phyloP scores from a whole-genome alignment of 192 early-diverging fungal genomes.

The Backusella psychrophila region DNA sequence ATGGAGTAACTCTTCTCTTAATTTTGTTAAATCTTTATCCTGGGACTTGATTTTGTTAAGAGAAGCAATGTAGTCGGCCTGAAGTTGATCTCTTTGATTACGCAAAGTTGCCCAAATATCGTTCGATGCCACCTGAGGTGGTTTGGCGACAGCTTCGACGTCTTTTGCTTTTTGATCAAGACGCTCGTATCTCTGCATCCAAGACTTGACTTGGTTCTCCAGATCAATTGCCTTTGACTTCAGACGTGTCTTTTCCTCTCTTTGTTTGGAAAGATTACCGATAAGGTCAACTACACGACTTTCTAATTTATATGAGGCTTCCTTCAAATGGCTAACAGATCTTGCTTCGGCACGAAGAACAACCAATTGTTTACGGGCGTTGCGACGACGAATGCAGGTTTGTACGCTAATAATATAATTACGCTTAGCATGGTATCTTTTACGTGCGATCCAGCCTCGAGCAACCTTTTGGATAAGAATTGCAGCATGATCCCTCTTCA shows the following conservation, averaged over 20 bases:
- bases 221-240: slow-evolving; percentile 24
- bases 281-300: slow-evolving; percentile 96
- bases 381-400: slow-evolving; percentile 72
- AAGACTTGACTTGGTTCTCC: slow-evolving; percentile 61
- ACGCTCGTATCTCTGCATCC: slow-evolving; percentile 75
- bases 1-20: slow-evolving; percentile 52
- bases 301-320: slow-evolving; percentile 92
- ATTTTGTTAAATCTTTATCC: slow-evolving; percentile 63
- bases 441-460: slow-evolving; percentile 66
- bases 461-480: slow-evolving; percentile 72
- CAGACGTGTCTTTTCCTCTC: slow-evolving; percentile 66
- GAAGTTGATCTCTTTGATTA: slow-evolving; percentile 58
- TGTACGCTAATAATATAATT: slow-evolving; percentile 77
- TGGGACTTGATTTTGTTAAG: slow-evolving; percentile 56
- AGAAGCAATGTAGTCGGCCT: slow-evolving; percentile 56
- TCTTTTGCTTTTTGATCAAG: slow-evolving; percentile 58
- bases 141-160: slow-evolving; percentile 42
- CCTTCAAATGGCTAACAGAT: slow-evolving; percentile 91
- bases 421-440: slow-evolving; percentile 50
- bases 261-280: slow-evolving; percentile 63
- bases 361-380: slow-evolving; percentile 69
- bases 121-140: slow-evolving; percentile 50
- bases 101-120: slow-evolving; percentile 57
- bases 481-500: slow-evolving; percentile 68
- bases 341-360: slow-evolving; percentile 78